A percentile compares a stretch with the other conserved stretches of the same genome.
Evolutionary conservation across 768 basidiomycete species (phyloP).

Genomic region (Serpula lacrymans): DNA sequence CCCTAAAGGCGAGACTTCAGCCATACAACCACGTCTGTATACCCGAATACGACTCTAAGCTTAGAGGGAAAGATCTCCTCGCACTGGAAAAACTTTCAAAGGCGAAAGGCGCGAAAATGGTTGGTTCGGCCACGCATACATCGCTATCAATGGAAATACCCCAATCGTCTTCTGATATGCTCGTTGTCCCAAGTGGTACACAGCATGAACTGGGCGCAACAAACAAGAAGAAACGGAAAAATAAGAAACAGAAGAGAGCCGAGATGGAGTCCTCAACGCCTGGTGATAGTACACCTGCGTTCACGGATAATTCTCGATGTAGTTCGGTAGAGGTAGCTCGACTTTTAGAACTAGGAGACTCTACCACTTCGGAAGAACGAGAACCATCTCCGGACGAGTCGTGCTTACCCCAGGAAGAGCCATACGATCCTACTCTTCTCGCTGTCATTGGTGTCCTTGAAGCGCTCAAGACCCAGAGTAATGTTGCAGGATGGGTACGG

Average conservation of each 20-base stretch:
- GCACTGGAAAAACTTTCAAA: conserved; percentile 18
- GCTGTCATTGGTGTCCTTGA: conserved; percentile 69
- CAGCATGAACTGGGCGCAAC: conserved; percentile 2
- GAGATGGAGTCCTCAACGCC: not conserved
- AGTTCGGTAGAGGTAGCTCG: too few relatives aligned
- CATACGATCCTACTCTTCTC: conserved; percentile 51
- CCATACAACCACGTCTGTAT: conserved; percentile 83
- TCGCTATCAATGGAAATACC: too few relatives aligned
- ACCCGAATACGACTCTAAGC: conserved; percentile 54
- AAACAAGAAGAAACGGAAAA: conserved; percentile 3
- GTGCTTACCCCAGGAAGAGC: too few relatives aligned
- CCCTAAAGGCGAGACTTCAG: conserved; percentile 58
- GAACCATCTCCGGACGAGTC: conserved; percentile 8
- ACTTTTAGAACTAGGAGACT: too few relatives aligned
- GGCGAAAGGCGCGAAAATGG: conserved; percentile 9
- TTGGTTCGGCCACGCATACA: not conserved
- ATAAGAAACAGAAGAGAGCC: conserved; percentile 2
- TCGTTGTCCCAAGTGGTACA: conserved; percentile 4
- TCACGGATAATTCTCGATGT: too few relatives aligned
- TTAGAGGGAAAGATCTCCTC: conserved; percentile 38
- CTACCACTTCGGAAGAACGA: conserved; percentile 3
- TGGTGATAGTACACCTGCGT: too few relatives aligned
- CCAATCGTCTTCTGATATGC: too few relatives aligned
- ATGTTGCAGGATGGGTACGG: conserved; percentile 67
- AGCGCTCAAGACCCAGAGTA: conserved; percentile 51